Conservation (phyloP, 495 filamentous ascomycete genomes). For the Opeltia flavorubescens region DNA sequence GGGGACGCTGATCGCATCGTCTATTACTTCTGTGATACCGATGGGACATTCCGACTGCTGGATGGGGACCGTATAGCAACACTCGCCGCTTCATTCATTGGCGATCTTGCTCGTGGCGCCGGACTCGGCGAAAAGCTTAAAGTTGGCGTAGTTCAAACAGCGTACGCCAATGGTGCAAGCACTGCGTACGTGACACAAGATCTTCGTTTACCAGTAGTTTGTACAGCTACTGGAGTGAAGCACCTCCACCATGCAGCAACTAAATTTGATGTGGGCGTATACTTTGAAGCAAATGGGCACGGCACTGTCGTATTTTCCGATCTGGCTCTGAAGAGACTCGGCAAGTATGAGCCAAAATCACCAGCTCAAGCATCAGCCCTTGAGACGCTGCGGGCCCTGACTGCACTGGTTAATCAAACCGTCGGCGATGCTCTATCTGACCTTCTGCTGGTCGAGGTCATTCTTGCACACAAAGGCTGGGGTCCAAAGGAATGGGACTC, state of each 20-base stretch:
- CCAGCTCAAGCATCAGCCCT: constrained; percentile 80
- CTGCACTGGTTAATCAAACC: constrained; percentile 90
- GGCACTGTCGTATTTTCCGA: constrained; percentile 91
- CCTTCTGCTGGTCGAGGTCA: constrained; percentile 88
- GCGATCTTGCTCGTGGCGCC: constrained; percentile 66
- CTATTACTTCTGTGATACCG: constrained; percentile 82
- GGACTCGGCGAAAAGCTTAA: constrained; percentile 66
- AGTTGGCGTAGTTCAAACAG: constrained; percentile 91
- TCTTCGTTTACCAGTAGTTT: constrained; percentile 78
- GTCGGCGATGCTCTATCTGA: constrained; percentile 94
- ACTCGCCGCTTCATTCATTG: constrained; percentile 85
- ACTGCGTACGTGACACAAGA: constrained; percentile 82
- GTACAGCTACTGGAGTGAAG: constrained; percentile 93
- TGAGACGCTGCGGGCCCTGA: constrained; percentile 64
- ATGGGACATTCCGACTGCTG: constrained; percentile 71
- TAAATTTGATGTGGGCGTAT: constrained; percentile 85
- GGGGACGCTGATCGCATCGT: constrained; percentile 92
- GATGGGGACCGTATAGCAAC: constrained; percentile 96
- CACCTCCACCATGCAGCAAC: constrained; percentile 89
- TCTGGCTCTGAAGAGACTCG: constrained; percentile 61
- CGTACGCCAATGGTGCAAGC: constrained; percentile 93
- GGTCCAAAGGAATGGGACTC: constrained; percentile 77
- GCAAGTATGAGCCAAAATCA: constrained; percentile 66
- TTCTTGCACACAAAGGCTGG: constrained; percentile 92
- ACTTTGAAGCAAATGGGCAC: constrained; percentile 97